These are phyloP conservation scores for Solanum paucissectum DNA, from an alignment of 257 asterid species.

Conservation along the genomic window DNA sequence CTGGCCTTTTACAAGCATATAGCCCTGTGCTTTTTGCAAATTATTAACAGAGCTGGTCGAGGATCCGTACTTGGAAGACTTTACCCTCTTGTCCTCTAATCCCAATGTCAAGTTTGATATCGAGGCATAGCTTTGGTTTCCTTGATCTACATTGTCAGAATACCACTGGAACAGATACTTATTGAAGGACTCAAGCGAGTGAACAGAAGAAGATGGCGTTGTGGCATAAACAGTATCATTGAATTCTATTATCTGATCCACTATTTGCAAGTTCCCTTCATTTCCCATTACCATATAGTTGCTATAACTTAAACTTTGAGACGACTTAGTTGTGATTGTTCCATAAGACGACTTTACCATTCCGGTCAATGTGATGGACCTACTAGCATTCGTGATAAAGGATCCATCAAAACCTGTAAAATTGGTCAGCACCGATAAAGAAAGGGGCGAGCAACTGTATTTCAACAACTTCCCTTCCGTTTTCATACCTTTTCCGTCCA, in stretches of 20 bases:
- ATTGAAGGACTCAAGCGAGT: slow-evolving; percentile 11
- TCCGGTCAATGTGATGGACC: slow-evolving; percentile 43
- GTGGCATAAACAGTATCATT: slow-evolving; percentile 20
- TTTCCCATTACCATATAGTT: slow-evolving; percentile 53
- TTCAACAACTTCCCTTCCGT: slow-evolving; percentile 43
- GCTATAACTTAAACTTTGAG: slow-evolving; percentile 31
- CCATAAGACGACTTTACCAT: slow-evolving; percentile 60
- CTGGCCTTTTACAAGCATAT: slow-evolving; percentile 40
- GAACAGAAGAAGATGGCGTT: slow-evolving; percentile 7
- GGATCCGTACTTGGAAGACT: slow-evolving; percentile 7
- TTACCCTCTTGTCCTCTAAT: slow-evolving; percentile 17
- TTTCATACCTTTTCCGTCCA: slow-evolving; percentile 32
- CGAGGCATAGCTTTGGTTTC: slow-evolving; percentile 24
- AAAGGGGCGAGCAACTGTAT: slow-evolving; percentile 12
- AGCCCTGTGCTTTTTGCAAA: slow-evolving; percentile 35
- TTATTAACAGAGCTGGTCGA: slow-evolving; percentile 18
- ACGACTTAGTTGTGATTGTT: slow-evolving; percentile 24
- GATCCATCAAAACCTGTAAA: slow-evolving; percentile 51
- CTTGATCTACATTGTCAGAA: slow-evolving; percentile 24
- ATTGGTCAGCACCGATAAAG: slow-evolving; percentile 7
- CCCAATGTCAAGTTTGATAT: slow-evolving; percentile 41
- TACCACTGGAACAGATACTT: slow-evolving; percentile 8
- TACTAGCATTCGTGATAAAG: slow-evolving; percentile 29
- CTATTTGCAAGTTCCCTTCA: slow-evolving; percentile 50
- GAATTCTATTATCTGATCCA: slow-evolving; percentile 42